Conservation (phyloP, 371 early-diverging fungal species). For the Mucor piriformis region DNA sequence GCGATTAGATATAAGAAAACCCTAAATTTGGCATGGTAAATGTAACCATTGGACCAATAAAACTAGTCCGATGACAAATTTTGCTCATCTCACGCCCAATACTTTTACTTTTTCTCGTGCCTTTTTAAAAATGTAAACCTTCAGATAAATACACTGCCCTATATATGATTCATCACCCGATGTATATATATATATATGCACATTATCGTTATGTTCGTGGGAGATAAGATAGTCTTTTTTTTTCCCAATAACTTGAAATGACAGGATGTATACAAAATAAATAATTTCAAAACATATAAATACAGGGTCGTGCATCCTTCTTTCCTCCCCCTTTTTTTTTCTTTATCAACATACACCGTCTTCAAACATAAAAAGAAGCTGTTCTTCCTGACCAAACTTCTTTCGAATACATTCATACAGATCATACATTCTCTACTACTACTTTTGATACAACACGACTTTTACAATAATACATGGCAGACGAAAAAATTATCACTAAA, state of each 20-base stretch:
- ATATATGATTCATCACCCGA: conserved; percentile 11
- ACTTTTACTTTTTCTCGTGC: background rate
- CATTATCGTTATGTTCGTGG: conserved; percentile 11
- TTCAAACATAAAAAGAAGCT: background rate
- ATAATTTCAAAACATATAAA: conserved; percentile 5
- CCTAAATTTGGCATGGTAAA: conserved; percentile 12
- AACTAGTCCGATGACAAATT: conserved; percentile 14
- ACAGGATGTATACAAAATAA: background rate
- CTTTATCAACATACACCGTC: background rate
- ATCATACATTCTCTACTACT: no score
- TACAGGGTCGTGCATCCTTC: background rate
- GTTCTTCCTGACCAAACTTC: background rate
- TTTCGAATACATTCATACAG: background rate
- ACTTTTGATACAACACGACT: no score
- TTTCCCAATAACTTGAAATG: no score
- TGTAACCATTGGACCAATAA: conserved; percentile 1
- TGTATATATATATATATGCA: background rate
- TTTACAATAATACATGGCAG: conserved; percentile 1
- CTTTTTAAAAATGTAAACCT: background rate
- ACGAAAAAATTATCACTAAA: conserved; percentile 17
- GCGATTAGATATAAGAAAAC: conserved; percentile 1
- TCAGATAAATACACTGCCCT: no score
- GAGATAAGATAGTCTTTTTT: conserved; percentile 19
- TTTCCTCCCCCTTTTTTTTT: background rate
- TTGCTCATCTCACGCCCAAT: conserved; percentile 9